A percentile compares a stretch with the other conserved stretches of the same genome.
Conservation (phyloP, 2,329 filamentous ascomycete species). For the Aspergillus costaricaensis region DNA sequence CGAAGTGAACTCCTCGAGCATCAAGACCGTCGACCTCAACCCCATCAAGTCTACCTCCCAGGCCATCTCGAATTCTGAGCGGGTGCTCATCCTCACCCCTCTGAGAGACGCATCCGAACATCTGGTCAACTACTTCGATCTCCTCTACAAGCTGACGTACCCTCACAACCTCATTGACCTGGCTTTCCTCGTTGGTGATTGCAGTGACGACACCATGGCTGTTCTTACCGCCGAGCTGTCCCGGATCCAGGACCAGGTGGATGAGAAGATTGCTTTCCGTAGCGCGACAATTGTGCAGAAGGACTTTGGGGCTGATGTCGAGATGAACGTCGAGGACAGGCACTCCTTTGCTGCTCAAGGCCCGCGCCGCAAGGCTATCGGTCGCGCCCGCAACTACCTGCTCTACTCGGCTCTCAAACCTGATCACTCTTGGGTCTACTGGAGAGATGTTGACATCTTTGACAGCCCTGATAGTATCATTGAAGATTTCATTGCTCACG, state of each 20-base stretch:
- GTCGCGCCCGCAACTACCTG: conserved; percentile 86
- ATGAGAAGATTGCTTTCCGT: conserved; percentile 78
- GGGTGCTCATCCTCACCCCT: conserved; percentile 87
- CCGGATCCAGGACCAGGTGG: conserved; percentile 75
- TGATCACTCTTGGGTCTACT: conserved; percentile 98
- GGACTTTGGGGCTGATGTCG: conserved; percentile 76
- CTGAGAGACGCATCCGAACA: conserved; percentile 84
- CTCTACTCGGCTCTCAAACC: conserved; percentile 81
- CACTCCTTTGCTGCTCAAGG: conserved; percentile 87
- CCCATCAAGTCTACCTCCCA: conserved; percentile 76
- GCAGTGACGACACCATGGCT: conserved; percentile 86
- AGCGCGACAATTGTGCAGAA: conserved; percentile 87
- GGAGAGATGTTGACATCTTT: conserved; percentile 95
- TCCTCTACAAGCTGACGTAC: conserved; percentile 85
- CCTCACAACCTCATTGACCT: conserved; percentile 94
- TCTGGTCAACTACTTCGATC: conserved; percentile 88
- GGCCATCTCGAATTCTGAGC: conserved; percentile 78
- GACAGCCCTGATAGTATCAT: conserved; percentile 85
- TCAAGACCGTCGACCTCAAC: conserved; percentile 82
- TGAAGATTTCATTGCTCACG: conserved; percentile 93
- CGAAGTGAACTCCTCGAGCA: conserved; percentile 77
- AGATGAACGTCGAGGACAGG: conserved; percentile 77
- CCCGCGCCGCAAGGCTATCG: conserved; percentile 87
- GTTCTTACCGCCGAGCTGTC: conserved; percentile 82
- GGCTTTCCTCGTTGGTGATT: conserved; percentile 91